Conservation (phyloP, 345 rosid species). For the Eutrema heterophyllum region DNA sequence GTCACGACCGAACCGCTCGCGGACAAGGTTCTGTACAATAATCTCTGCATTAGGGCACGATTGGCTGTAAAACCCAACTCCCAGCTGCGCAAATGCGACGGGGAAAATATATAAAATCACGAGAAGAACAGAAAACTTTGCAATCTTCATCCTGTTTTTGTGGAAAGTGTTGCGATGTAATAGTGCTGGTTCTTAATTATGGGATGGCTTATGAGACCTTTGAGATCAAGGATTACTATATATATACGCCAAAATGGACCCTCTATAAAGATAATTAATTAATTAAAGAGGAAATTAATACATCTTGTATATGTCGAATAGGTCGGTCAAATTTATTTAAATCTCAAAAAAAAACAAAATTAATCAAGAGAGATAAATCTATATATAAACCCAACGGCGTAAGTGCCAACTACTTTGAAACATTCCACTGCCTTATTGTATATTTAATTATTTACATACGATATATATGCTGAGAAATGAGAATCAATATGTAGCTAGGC, state of each 20-base stretch:
- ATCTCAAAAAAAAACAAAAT: no score
- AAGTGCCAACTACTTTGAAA: constrained; percentile 23
- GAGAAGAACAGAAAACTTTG: constrained; percentile 5
- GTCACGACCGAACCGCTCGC: constrained; percentile 9
- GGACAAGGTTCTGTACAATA: constrained; percentile 9
- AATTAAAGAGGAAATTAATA: background rate
- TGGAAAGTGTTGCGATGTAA: background rate
- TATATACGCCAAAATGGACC: background rate
- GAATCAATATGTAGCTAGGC: background rate
- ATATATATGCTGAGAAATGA: background rate
- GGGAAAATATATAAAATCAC: constrained; percentile 3
- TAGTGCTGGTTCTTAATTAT: background rate
- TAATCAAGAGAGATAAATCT: background rate
- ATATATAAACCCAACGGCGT: background rate
- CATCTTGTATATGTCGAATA: constrained; percentile 1
- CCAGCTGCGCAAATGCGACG: background rate
- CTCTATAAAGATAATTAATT: background rate
- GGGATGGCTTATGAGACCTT: constrained; percentile 5
- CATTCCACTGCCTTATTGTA: constrained; percentile 4
- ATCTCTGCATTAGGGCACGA: constrained; percentile 23
- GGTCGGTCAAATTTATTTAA: constrained; percentile 15
- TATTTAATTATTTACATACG: background rate
- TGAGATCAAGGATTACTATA: background rate
- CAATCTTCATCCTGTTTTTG: constrained; percentile 5
- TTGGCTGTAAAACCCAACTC: constrained; percentile 11